These are phyloP conservation scores for Thelephora aurantiotincta DNA, from an alignment of 768 basidiomycete genomes.

Conservation along the genomic window DNA sequence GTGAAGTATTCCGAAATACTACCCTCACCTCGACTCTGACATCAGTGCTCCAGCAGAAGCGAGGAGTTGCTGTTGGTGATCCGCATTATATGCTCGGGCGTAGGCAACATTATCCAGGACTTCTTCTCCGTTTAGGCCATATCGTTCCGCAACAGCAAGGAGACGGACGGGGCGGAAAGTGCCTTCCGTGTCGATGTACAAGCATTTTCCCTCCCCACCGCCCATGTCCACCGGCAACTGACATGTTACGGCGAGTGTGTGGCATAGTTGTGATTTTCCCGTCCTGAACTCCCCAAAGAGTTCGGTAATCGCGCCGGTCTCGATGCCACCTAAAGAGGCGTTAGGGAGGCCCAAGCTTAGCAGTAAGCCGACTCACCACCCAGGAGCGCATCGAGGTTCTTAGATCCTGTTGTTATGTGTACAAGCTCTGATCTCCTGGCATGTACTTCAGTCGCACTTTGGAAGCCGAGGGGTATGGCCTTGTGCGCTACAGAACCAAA, in stretches of 20 bases:
- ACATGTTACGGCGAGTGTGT: conserved; percentile 95
- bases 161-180: conserved; percentile 96
- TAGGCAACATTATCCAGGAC: conserved; percentile 98
- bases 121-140: conserved; percentile 95
- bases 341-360: conserved; percentile 8
- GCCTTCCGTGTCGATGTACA: conserved; percentile 98
- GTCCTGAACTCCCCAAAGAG: conserved; percentile 98
- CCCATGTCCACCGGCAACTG: conserved; percentile 97
- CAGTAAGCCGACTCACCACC: conserved; percentile 47
- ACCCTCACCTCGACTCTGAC: conserved; percentile 87
- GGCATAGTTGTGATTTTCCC: conserved; percentile 96
- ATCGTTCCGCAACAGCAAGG: conserved; percentile 88
- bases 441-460: conserved; percentile 96
- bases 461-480: conserved; percentile 94
- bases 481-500: conserved; percentile 57
- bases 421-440: conserved; percentile 89
- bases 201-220: conserved; percentile 96
- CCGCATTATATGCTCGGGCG: conserved; percentile 96
- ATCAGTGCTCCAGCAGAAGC: conserved; percentile 94
- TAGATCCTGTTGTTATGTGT: conserved; percentile 92
- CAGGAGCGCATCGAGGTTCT: conserved; percentile 87
- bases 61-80: conserved; percentile 85
- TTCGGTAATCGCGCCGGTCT: conserved; percentile 97
- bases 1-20: neutral
- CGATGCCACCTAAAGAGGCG: conserved; percentile 64